phyloP scores from a whole-genome alignment of 2,329 filamentous ascomycete species.

The Calonectria fujianensis region DNA sequence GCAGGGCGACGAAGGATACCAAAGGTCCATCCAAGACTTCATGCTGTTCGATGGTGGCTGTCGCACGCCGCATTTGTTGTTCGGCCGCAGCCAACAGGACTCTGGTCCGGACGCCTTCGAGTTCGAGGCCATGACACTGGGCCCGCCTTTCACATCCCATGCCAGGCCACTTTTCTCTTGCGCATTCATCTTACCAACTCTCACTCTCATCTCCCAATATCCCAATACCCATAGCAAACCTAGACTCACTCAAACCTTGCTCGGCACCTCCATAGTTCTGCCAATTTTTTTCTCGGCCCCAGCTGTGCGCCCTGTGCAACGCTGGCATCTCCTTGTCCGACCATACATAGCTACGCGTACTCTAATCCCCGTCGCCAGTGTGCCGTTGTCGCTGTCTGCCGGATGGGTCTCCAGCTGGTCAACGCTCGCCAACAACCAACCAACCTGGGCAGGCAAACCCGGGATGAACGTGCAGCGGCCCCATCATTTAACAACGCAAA shows the following conservation, averaged over 20 bases:
- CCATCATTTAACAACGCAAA: constrained; percentile 21
- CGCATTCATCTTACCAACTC: constrained; percentile 8
- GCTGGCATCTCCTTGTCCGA: constrained; percentile 27
- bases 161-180: constrained; percentile 7
- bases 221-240: constrained; percentile 18
- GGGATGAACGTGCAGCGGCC: constrained; percentile 17
- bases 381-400: constrained; percentile 8
- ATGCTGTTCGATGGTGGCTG: constrained; percentile 1
- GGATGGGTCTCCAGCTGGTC: constrained; percentile 35
- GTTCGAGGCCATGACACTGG: not conserved
- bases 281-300: not conserved
- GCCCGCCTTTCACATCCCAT: constrained; percentile 17
- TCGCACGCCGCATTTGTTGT: constrained; percentile 15
- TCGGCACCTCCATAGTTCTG: constrained; percentile 1
- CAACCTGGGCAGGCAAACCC: constrained; percentile 18
- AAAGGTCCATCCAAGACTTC: constrained; percentile 20
- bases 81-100: constrained; percentile 13
- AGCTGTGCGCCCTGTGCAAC: constrained; percentile 24
- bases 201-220: constrained; percentile 3
- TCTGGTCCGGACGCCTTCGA: constrained; percentile 3
- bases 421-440: constrained; percentile 31
- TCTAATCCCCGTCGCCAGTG: constrained; percentile 27
- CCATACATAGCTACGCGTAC: constrained; percentile 36
- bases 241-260: constrained; percentile 17
- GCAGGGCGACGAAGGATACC: constrained; percentile 27